Conservation (phyloP, 78 protist species). For the Chrysochromulina tobinii region DNA sequence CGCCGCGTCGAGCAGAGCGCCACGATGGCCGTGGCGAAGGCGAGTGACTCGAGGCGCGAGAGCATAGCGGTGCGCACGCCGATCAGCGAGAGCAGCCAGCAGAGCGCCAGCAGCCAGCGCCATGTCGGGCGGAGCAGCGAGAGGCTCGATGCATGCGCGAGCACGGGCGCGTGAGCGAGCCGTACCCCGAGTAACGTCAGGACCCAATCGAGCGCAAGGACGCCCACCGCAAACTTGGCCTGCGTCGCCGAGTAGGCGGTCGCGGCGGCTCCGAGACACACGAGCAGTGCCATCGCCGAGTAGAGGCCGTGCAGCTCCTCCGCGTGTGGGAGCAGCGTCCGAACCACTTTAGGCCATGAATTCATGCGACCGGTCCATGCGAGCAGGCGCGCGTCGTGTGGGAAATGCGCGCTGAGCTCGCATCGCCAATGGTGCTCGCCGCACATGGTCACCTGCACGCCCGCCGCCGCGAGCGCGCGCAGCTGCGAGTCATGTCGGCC, state of each 20-base stretch:
- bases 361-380: background rate
- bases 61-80: background rate
- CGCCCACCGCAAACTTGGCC: background rate
- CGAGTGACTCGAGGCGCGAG: background rate
- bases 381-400: background rate
- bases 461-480: background rate
- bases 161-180: background rate
- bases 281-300: background rate
- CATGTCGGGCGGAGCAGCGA: background rate
- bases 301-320: background rate
- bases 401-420: background rate
- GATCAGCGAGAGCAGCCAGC: background rate
- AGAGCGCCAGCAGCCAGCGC: background rate
- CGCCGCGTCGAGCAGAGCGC: background rate
- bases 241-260: conserved; percentile 4
- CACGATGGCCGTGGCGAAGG: background rate
- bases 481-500: background rate
- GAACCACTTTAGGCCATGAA: background rate
- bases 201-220: background rate
- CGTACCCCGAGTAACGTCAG: background rate
- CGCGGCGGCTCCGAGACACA: conserved; percentile 3
- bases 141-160: background rate
- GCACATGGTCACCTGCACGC: background rate
- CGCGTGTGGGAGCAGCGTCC: background rate
- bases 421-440: conserved; percentile 26